Percentiles rank a stretch among this genome's conserved stretches.
Evolutionary conservation across 2,329 filamentous ascomycete species (phyloP).

Genomic region (Stemphylium beticola): DNA sequence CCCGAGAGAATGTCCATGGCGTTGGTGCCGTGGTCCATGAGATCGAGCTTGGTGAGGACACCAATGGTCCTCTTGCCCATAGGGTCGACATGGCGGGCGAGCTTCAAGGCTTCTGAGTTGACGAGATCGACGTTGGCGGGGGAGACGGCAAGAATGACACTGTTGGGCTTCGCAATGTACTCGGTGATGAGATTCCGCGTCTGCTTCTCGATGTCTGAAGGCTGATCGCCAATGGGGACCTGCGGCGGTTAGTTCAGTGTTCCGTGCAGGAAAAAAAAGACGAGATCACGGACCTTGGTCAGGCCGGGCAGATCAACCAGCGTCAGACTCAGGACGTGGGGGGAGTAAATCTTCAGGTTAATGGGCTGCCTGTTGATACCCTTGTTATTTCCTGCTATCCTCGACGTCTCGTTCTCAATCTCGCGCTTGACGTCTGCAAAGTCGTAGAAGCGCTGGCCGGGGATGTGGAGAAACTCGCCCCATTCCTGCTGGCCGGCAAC

Average conservation of each 20-base stretch:
- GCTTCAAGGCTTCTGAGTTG: slow-evolving; percentile 96
- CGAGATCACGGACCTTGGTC: slow-evolving; percentile 72
- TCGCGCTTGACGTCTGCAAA: slow-evolving; percentile 94
- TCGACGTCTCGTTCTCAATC: slow-evolving; percentile 94
- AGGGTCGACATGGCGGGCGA: slow-evolving; percentile 94
- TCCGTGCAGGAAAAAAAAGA: slow-evolving; percentile 6
- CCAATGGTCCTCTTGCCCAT: slow-evolving; percentile 94
- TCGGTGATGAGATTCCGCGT: slow-evolving; percentile 95
- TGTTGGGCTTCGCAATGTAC: slow-evolving; percentile 99
- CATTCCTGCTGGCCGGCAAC: slow-evolving; percentile 74
- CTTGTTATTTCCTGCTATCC: slow-evolving; percentile 96
- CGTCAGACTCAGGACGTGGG: slow-evolving; percentile 93
- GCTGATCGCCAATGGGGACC: slow-evolving; percentile 97
- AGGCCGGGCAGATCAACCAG: slow-evolving; percentile 94
- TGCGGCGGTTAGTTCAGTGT: slow-evolving; percentile 48
- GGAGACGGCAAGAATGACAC: slow-evolving; percentile 94
- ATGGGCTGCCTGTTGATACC: slow-evolving; percentile 97
- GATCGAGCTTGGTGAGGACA: slow-evolving; percentile 92
- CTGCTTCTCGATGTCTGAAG: slow-evolving; percentile 97
- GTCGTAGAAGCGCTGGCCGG: slow-evolving; percentile 85
- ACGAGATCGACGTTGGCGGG: slow-evolving; percentile 98
- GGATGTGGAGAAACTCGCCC: slow-evolving; percentile 97
- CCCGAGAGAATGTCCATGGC: slow-evolving; percentile 97
- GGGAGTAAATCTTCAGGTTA: slow-evolving; percentile 98
- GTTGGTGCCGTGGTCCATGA: slow-evolving; percentile 99